Conservation (phyloP, 2,329 filamentous ascomycete genomes). For the Pestalotiopsis sp. region DNA sequence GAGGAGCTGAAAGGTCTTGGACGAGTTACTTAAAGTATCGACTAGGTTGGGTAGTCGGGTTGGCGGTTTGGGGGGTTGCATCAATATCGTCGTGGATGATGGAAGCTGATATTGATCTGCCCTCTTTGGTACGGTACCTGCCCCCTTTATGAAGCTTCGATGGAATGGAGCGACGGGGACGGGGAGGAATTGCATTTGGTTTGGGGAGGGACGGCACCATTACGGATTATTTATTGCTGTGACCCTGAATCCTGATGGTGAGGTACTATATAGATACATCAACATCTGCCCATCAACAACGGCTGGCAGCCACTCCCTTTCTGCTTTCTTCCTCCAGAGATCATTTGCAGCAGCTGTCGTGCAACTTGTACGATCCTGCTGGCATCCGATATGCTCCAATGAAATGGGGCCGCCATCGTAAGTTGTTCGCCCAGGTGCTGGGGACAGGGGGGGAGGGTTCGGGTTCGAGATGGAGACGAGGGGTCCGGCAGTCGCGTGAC, state of each 20-base stretch:
- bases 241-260: background rate
- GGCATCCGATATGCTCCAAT: background rate
- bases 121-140: background rate
- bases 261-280: background rate
- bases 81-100: constrained; percentile 5
- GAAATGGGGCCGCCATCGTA: background rate
- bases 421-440: background rate
- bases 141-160: background rate
- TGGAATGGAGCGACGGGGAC: background rate
- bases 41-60: background rate
- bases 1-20: background rate
- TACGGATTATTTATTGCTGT: background rate
- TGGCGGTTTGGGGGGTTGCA: constrained; percentile 6
- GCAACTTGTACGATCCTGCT: background rate
- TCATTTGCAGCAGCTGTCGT: constrained; percentile 1
- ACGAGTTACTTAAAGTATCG: background rate
- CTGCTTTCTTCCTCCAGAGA: background rate
- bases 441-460: background rate
- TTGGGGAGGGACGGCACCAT: background rate
- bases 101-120: background rate
- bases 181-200: background rate
- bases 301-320: background rate
- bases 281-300: background rate
- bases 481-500: constrained; percentile 13
- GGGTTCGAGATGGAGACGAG: constrained; percentile 3